Conservation (phyloP, 352 stramenopile genomes). For the Phytophthora palmivora region DNA sequence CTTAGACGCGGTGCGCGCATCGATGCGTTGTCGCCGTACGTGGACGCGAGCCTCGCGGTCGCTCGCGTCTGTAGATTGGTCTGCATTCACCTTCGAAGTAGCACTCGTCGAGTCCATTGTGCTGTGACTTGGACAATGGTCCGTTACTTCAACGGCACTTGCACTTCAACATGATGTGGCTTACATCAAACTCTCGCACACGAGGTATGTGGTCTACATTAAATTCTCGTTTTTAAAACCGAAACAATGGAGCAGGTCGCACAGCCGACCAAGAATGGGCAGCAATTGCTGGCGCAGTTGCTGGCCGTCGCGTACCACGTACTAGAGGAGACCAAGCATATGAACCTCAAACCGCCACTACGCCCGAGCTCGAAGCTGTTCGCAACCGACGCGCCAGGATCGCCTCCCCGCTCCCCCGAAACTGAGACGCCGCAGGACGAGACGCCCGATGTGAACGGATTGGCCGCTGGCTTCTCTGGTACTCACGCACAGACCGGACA, state of each 20-base stretch:
- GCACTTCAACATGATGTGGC: conserved; percentile 14
- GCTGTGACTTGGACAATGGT: neutral
- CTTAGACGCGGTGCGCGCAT: conserved; percentile 80
- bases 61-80: conserved; percentile 39
- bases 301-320: conserved; percentile 80
- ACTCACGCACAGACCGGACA: conserved; percentile 36
- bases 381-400: conserved; percentile 47
- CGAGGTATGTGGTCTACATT: too few species aligned
- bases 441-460: conserved; percentile 53
- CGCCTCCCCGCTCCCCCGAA: conserved; percentile 42
- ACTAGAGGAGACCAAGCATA: conserved; percentile 83
- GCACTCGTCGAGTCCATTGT: conserved; percentile 28
- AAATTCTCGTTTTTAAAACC: too few species aligned
- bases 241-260: conserved; percentile 37
- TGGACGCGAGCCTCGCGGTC: conserved; percentile 74
- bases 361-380: conserved; percentile 84
- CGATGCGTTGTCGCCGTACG: conserved; percentile 73
- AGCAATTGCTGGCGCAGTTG: conserved; percentile 71
- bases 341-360: conserved; percentile 86
- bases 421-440: conserved; percentile 58
- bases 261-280: conserved; percentile 44
- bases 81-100: conserved; percentile 41
- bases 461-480: conserved; percentile 38
- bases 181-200: neutral
- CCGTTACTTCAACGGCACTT: conserved; percentile 9